Evolutionary conservation across 306 rosid species (phyloP).

Genomic region (Cicer yamashitae): DNA sequence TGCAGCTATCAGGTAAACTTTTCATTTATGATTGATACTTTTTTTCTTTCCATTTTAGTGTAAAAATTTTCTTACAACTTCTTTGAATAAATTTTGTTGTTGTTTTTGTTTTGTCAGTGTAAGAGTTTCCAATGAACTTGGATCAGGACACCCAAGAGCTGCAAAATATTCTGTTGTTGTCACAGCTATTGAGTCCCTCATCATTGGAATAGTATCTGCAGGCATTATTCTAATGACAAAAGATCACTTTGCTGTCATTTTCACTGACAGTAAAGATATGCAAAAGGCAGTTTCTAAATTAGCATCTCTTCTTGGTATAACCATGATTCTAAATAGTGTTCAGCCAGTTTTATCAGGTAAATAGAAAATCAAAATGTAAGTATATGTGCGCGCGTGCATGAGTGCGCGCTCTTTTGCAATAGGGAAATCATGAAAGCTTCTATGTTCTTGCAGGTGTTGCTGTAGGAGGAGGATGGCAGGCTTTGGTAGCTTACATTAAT

Average conservation of each 20-base stretch:
- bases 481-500: slow-evolving; percentile 88
- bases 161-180: slow-evolving; percentile 77
- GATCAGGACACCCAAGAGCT: slow-evolving; percentile 89
- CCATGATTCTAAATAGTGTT: slow-evolving; percentile 88
- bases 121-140: slow-evolving; percentile 92
- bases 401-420: neutral
- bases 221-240: slow-evolving; percentile 59
- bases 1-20: slow-evolving; percentile 87
- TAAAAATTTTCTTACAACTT: neutral
- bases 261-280: slow-evolving; percentile 76
- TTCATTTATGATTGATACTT: slow-evolving; percentile 1
- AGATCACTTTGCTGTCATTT: slow-evolving; percentile 72
- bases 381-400: neutral
- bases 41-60: neutral
- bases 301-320: slow-evolving; percentile 81
- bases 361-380: neutral
- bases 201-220: slow-evolving; percentile 70
- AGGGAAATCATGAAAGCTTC: neutral
- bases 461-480: slow-evolving; percentile 99
- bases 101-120: slow-evolving; percentile 53
- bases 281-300: slow-evolving; percentile 80
- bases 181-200: slow-evolving; percentile 61
- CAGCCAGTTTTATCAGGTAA: slow-evolving; percentile 92
- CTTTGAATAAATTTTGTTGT: neutral
- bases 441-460: slow-evolving; percentile 76